These are phyloP conservation scores for Coemansia sp. DNA, from an alignment of 192 early-diverging fungal species.

Conservation along the genomic window DNA sequence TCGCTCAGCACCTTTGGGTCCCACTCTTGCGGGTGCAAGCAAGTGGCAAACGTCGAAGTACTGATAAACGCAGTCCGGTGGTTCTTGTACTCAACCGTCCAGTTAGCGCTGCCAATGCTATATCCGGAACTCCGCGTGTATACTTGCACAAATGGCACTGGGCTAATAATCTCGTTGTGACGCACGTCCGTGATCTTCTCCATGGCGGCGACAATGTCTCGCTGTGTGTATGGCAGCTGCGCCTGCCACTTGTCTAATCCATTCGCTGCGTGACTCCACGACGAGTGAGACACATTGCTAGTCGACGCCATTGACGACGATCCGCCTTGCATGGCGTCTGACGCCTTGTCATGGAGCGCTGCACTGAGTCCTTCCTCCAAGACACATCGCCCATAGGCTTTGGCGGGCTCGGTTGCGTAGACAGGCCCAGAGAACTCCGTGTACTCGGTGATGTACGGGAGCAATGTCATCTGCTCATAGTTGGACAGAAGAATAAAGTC, in stretches of 20 bases:
- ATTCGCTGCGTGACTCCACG: not conserved
- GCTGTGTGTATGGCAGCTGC: constrained; percentile 39
- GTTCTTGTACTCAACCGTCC: constrained; percentile 68
- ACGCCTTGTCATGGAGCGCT: not conserved
- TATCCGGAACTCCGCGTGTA: constrained; percentile 76
- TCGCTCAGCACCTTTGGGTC: constrained; percentile 42
- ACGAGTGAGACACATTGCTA: not conserved
- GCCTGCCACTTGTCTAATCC: not conserved
- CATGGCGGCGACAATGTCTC: constrained; percentile 50
- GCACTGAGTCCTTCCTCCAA: constrained; percentile 38
- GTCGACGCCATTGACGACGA: constrained; percentile 15
- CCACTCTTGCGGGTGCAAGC: constrained; percentile 58
- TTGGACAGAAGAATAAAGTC: constrained; percentile 81
- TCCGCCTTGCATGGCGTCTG: not conserved
- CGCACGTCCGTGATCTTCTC: constrained; percentile 57
- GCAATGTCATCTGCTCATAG: constrained; percentile 72
- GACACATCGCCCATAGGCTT: constrained; percentile 68
- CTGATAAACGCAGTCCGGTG: constrained; percentile 56
- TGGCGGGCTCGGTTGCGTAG: constrained; percentile 80
- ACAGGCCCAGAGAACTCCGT: constrained; percentile 76
- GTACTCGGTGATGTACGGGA: constrained; percentile 87
- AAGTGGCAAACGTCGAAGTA: constrained; percentile 45
- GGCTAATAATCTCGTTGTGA: constrained; percentile 54
- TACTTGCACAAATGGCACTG: constrained; percentile 57
- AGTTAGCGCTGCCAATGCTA: constrained; percentile 75